Percentiles rank a stretch among this genome's conserved stretches.
Conservation (phyloP, 768 basidiomycete species). For the Xerocomellus chrysenteron region DNA sequence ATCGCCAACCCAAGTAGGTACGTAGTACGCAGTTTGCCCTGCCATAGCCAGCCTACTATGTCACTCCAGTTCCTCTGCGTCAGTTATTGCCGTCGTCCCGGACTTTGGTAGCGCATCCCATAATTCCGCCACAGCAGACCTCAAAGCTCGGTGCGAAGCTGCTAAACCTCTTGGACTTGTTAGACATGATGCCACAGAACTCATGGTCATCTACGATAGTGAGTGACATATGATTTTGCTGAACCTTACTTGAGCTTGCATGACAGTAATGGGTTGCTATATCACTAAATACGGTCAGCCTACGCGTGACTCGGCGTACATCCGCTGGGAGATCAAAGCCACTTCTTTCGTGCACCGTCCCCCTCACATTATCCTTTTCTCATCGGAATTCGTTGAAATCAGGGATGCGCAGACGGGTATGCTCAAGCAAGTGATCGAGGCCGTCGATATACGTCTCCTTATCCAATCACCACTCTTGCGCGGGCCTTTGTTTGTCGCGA, state of each 20-base stretch:
- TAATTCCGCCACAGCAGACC: conserved; percentile 42
- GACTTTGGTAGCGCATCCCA: conserved; percentile 46
- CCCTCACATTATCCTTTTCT: conserved; percentile 69
- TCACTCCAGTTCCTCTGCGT: conserved; percentile 39
- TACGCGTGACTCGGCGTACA: conserved; percentile 56
- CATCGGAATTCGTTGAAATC: conserved; percentile 72
- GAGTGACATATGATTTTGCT: conserved; percentile 22
- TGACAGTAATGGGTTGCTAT: conserved; percentile 70
- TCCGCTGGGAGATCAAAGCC: conserved; percentile 79
- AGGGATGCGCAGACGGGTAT: conserved; percentile 61
- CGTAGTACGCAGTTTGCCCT: conserved; percentile 18
- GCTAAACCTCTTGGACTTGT: conserved; percentile 69
- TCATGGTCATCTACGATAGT: conserved; percentile 78
- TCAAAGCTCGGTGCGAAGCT: conserved; percentile 59
- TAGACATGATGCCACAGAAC: conserved; percentile 50
- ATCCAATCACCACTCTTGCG: conserved; percentile 36
- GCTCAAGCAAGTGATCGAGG: conserved; percentile 84
- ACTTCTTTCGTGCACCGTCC: conserved; percentile 59
- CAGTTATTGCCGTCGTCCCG: conserved; percentile 53
- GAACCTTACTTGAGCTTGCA: conserved; percentile 1
- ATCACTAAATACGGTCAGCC: conserved; percentile 70
- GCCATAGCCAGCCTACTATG: not conserved
- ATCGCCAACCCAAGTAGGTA: conserved; percentile 71
- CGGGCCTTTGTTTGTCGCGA: conserved; percentile 59
- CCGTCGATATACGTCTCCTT: conserved; percentile 63